These are phyloP conservation scores for Talaromyces thailandensis DNA, from an alignment of 495 filamentous ascomycete genomes.

Conservation along the genomic window DNA sequence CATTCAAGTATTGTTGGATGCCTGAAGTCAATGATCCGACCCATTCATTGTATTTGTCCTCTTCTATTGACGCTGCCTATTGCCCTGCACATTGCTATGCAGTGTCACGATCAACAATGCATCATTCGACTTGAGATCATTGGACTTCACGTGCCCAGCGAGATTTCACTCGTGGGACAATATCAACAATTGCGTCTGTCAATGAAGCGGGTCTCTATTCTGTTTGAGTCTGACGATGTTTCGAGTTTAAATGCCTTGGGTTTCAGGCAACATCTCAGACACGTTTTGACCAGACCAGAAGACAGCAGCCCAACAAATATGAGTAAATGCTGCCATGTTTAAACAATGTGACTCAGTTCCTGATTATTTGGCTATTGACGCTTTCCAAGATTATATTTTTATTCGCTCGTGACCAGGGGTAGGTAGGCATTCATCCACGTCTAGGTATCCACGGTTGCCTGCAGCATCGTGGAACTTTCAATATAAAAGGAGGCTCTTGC, in stretches of 20 bases:
- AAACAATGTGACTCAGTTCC: background rate
- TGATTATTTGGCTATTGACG: background rate
- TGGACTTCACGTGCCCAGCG: background rate
- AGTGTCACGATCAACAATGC: background rate
- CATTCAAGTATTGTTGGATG: background rate
- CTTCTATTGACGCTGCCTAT: background rate
- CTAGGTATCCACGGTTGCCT: background rate
- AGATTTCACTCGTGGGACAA: background rate
- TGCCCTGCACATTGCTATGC: background rate
- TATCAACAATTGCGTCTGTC: background rate
- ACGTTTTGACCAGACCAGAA: no score
- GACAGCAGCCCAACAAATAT: background rate
- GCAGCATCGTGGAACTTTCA: background rate
- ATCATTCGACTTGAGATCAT: background rate
- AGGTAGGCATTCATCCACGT: background rate
- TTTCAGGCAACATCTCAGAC: background rate
- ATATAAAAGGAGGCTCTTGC: background rate
- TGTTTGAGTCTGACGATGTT: background rate
- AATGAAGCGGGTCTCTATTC: background rate
- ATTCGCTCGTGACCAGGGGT: background rate
- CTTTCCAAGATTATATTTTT: background rate
- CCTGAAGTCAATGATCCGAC: background rate
- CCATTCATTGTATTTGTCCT: background rate
- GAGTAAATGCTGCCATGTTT: background rate
- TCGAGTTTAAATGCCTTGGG: background rate